Percentiles rank a stretch among this genome's conserved stretches.
Conservation (phyloP, 306 rosid genomes). For the Cicer judaicum region DNA sequence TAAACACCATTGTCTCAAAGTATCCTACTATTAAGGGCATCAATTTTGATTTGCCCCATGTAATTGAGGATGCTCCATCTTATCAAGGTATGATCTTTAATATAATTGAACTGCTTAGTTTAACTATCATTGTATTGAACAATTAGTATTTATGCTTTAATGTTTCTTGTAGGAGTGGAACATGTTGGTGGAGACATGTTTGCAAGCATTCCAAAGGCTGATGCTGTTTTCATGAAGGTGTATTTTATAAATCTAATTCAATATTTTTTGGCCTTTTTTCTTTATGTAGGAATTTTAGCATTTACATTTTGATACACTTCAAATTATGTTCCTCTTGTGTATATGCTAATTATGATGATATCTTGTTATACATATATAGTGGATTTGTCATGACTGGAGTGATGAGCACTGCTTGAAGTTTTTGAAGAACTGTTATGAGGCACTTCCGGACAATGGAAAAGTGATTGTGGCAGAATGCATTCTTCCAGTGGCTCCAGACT, state of each 20-base stretch:
- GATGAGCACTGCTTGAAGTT: constrained; percentile 85
- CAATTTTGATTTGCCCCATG: constrained; percentile 92
- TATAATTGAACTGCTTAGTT: neutral
- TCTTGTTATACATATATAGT: constrained; percentile 45
- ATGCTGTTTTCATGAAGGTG: constrained; percentile 94
- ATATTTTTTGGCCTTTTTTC: neutral
- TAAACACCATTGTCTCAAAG: constrained; percentile 74
- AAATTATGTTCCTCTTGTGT: constrained; percentile 12
- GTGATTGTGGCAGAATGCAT: constrained; percentile 94
- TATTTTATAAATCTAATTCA: constrained; percentile 5
- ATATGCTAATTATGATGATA: constrained; percentile 13
- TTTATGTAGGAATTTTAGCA: too few species aligned
- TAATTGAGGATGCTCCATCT: constrained; percentile 77
- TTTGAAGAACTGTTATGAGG: constrained; percentile 78
- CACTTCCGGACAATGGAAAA: constrained; percentile 76
- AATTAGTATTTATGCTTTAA: too few species aligned
- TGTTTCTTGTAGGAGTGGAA: constrained; percentile 69
- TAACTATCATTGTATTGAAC: neutral
- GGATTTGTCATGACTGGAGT: constrained; percentile 97
- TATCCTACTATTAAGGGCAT: constrained; percentile 82
- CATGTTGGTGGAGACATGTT: constrained; percentile 99
- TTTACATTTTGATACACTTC: neutral
- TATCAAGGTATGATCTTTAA: constrained; percentile 54
- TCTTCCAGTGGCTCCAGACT: constrained; percentile 84
- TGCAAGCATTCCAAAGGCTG: constrained; percentile 80